Base-by-base conservation (phyloP, 2,329 filamentous ascomycete genomes). In the Xylariomycetidae sp. region DNA sequence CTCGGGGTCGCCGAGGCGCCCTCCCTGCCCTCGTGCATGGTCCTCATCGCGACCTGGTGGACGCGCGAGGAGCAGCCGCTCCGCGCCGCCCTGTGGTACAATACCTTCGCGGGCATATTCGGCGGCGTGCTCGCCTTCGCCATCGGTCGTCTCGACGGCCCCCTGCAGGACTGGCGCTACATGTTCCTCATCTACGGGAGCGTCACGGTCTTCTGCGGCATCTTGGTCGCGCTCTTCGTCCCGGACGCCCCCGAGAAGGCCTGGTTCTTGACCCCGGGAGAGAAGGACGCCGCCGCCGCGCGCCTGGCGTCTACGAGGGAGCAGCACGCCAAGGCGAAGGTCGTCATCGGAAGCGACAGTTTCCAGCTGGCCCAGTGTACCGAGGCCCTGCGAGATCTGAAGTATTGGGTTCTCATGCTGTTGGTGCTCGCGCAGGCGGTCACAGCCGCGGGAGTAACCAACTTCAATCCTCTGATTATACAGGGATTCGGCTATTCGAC, bases 371-470 rank as follows among this genome's bases (percentile, higher is more conserved):
- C n/a, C n/a, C n/a, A n/a, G 40, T 33, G 2, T 5, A 2, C 44
- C 2, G 51, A 55, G 16, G 44, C 42, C n/a, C 48, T 48, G 26
- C 37, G 36, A 18, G 34, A 44, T 27, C 39, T 42, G 15, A 42
- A 46, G 23, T 54, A 14, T 14, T 27, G 13, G 8, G 8, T 27
- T 14, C 7, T 27, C 25, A 8, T 49, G 30, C 25, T 48, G 1
- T 38, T 47, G 2, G 48, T 48, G 0, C 40, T 85, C 17, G 81
- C 77, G 57, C 74, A 82, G 46, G 80, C 81, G 13, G 66, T 85
- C 15, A 78, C 80, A 30, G 78, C 85, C 40, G 77, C 79, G 33
- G 82, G 82, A 51, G 74, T 85, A 50, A 82, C 85, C 54, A 69
- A 78, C 48, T 67, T 79, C 46, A 66, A 67, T 44, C 61, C 75